These are phyloP conservation scores for Aspergillus aculeatus DNA, from an alignment of 2,329 filamentous ascomycete species.

Conservation along the genomic window DNA sequence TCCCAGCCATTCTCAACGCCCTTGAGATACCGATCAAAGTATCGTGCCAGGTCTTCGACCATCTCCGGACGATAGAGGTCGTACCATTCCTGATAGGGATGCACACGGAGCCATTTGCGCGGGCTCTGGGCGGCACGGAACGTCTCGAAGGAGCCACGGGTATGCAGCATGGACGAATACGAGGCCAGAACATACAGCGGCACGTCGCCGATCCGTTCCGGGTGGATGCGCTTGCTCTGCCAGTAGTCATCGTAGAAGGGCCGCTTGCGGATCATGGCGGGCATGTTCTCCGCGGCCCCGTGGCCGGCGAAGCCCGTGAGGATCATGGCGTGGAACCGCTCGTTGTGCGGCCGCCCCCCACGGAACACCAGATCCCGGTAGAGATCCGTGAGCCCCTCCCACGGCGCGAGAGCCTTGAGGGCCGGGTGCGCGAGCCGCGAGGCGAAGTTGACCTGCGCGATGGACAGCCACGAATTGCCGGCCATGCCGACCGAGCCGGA, in stretches of 20 bases:
- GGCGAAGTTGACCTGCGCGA: constrained; percentile 14
- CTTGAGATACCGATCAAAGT: constrained; percentile 8
- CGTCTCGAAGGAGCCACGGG: constrained; percentile 20
- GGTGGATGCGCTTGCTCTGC: constrained; percentile 23
- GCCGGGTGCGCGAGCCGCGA: constrained; percentile 13
- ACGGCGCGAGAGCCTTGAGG: constrained; percentile 25
- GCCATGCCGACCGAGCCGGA: constrained; percentile 19
- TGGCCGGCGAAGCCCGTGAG: constrained; percentile 14
- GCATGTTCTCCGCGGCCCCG: constrained; percentile 8
- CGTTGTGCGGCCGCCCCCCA: constrained; percentile 17
- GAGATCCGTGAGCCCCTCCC: constrained; percentile 21
- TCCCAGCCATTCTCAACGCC: constrained; percentile 9
- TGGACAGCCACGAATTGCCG: constrained; percentile 21
- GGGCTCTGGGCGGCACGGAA: constrained; percentile 15
- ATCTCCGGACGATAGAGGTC: constrained; percentile 8
- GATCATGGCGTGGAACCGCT: constrained; percentile 16
- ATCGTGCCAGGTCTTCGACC: constrained; percentile 9
- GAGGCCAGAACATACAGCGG: constrained; percentile 26
- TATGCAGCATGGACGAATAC: constrained; percentile 25
- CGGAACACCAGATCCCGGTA: constrained; percentile 20
- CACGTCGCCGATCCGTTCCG: constrained; percentile 18
- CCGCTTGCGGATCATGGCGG: constrained; percentile 15
- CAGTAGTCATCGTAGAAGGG: constrained; percentile 23
- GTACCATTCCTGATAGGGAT: constrained; percentile 10
- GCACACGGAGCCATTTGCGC: constrained; percentile 22